phyloP scores from a whole-genome alignment of 805 yeast species.

The Myxozyma neglecta region DNA sequence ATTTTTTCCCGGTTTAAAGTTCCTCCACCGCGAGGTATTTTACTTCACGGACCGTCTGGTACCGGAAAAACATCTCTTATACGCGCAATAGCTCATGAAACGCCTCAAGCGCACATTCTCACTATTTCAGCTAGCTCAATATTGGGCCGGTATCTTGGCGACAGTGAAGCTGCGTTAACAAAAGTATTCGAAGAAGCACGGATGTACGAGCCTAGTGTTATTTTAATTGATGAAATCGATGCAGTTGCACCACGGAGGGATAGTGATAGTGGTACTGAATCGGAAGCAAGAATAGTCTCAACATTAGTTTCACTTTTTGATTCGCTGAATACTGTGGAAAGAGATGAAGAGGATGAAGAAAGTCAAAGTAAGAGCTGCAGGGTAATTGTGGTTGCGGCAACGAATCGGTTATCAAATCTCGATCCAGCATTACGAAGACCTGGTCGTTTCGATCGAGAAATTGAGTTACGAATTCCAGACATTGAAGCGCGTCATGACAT shows the following conservation, averaged over 20 bases:
- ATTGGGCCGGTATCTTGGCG: constrained; percentile 90
- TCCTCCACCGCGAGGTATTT: constrained; percentile 89
- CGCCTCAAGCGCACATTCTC: constrained; percentile 70
- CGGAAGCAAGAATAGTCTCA: constrained; percentile 87
- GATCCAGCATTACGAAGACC: constrained; percentile 79
- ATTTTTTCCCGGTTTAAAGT: constrained; percentile 83
- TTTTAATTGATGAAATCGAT: constrained; percentile 91
- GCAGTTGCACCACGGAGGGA: constrained; percentile 83
- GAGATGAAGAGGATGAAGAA: neutral
- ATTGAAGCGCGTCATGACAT: constrained; percentile 75
- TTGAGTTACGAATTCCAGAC: constrained; percentile 91
- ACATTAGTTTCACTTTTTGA: constrained; percentile 82
- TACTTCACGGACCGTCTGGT: constrained; percentile 95
- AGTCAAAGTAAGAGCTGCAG: constrained; percentile 50
- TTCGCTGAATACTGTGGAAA: constrained; percentile 51
- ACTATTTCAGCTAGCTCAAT: constrained; percentile 88
- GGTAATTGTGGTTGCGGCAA: constrained; percentile 69
- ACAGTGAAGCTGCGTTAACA: constrained; percentile 83
- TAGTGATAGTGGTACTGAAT: constrained; percentile 70
- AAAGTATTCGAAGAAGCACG: constrained; percentile 82
- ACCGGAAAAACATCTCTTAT: constrained; percentile 92
- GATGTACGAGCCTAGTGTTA: constrained; percentile 80
- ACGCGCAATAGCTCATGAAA: constrained; percentile 73
- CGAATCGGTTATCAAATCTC: constrained; percentile 66
- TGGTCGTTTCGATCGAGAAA: constrained; percentile 85